These are phyloP conservation scores for Aspergillus taichungensis DNA, from an alignment of 495 filamentous ascomycete genomes.

Conservation along the genomic window DNA sequence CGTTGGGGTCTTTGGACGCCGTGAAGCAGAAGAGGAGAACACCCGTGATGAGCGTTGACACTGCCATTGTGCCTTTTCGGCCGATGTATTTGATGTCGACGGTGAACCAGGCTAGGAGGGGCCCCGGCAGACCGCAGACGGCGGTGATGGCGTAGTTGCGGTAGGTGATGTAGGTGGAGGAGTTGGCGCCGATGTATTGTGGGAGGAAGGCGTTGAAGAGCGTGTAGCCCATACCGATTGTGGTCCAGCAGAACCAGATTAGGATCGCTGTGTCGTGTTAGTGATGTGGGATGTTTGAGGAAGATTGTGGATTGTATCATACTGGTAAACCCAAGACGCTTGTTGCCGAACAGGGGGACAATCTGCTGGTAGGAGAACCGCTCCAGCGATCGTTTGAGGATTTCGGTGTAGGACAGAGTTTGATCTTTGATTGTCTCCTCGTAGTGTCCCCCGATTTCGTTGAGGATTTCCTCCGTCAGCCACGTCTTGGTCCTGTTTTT, in stretches of 20 bases:
- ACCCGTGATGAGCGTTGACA: constrained; percentile 39
- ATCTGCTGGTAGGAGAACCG: constrained; percentile 41
- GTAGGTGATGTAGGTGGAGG: constrained; percentile 36
- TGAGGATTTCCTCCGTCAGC: constrained; percentile 38
- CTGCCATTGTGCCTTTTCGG: constrained; percentile 45
- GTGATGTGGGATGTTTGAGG: background rate
- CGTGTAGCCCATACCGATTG: constrained; percentile 42
- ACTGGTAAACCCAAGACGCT: constrained; percentile 32
- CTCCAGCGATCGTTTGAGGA: constrained; percentile 35
- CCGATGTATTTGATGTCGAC: constrained; percentile 45
- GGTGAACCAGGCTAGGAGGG: constrained; percentile 35
- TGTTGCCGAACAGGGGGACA: constrained; percentile 37
- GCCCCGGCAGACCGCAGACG: constrained; percentile 44
- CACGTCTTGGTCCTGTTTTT: constrained; percentile 31
- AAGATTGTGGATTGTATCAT: constrained; percentile 2
- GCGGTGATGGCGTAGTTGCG: constrained; percentile 48
- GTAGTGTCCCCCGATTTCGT: constrained; percentile 34
- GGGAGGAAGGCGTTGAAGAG: constrained; percentile 46
- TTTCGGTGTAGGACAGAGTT: constrained; percentile 27
- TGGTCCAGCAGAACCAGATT: constrained; percentile 40
- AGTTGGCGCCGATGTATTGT: constrained; percentile 35
- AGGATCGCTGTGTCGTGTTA: constrained; percentile 17
- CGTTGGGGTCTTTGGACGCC: constrained; percentile 25
- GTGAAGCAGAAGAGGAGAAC: constrained; percentile 47
- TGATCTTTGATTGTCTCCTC: constrained; percentile 17